These are phyloP conservation scores for Malus hybrid DNA, from an alignment of 331 rosid genomes.

Conservation along the genomic window DNA sequence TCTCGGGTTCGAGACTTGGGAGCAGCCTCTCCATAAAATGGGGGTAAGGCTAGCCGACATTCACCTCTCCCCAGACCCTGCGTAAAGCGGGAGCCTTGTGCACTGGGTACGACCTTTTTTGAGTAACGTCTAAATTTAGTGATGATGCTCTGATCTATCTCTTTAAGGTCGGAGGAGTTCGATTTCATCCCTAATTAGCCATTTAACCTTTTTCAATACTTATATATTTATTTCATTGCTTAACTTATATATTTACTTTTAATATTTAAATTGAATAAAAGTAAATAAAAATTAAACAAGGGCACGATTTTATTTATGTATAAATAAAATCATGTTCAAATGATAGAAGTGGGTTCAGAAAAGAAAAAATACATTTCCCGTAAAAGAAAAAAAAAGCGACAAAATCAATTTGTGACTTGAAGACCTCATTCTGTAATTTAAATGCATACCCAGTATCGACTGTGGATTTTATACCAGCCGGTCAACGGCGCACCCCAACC, in stretches of 20 bases:
- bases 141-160: not conserved
- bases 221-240: not conserved
- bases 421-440: not conserved
- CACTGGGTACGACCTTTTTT: too few species aligned
- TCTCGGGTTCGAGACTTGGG: too few species aligned
- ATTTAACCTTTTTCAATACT: not conserved
- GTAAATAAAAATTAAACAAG: too few species aligned
- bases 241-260: not conserved
- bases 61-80: too few species aligned
- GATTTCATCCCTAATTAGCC: not conserved
- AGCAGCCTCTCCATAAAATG: too few species aligned
- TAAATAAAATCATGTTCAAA: too few species aligned
- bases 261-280: too few species aligned
- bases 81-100: too few species aligned
- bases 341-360: not conserved
- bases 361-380: not conserved
- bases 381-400: too few species aligned
- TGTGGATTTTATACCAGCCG: not conserved
- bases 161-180: not conserved
- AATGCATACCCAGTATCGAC: not conserved
- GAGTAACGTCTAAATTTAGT: too few species aligned
- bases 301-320: too few species aligned
- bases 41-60: too few species aligned
- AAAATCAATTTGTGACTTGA: not conserved
- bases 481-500: not conserved